phyloP scores from a whole-genome alignment of 2,329 filamentous ascomycete genomes.

The Fusarium zealandicum region DNA sequence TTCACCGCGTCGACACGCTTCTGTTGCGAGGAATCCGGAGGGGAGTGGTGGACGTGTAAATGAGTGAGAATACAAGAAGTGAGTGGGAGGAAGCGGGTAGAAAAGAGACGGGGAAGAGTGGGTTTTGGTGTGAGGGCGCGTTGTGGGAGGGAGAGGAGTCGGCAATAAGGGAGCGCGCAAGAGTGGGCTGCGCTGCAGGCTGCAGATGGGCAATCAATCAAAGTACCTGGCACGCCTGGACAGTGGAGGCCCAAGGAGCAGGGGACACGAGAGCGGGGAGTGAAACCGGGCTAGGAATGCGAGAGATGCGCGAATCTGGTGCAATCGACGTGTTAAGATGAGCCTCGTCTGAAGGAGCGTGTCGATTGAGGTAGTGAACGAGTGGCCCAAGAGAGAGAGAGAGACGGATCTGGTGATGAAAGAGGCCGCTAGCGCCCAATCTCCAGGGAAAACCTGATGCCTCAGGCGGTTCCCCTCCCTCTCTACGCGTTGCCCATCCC shows the following conservation, averaged over 20 bases:
- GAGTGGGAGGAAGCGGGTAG: constrained; percentile 30
- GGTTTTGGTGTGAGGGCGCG: constrained; percentile 34
- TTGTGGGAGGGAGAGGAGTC: constrained; percentile 28
- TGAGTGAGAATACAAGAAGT: constrained; percentile 6
- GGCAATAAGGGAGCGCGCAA: constrained; percentile 31
- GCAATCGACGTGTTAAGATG: not conserved
- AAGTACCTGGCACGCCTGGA: too few species aligned
- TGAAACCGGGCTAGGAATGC: constrained; percentile 5
- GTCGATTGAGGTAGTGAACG: not conserved
- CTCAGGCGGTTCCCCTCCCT: constrained; percentile 16
- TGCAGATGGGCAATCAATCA: not conserved
- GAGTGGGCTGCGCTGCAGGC: constrained; percentile 6
- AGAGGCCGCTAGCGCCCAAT: not conserved
- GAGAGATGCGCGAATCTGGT: too few species aligned
- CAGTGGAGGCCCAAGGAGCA: too few species aligned
- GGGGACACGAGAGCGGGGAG: not conserved
- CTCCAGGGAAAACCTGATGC: not conserved
- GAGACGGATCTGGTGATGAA: constrained; percentile 2
- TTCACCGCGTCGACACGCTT: constrained; percentile 13
- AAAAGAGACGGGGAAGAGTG: constrained; percentile 31
- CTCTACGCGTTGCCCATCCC: constrained; percentile 11
- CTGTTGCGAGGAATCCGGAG: constrained; percentile 7
- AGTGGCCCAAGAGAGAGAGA: constrained; percentile 17
- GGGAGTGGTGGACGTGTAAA: constrained; percentile 15
- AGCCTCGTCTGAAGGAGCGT: not conserved